Base-by-base conservation (phyloP, 345 rosid species). In the Lepidium africanum region DNA sequence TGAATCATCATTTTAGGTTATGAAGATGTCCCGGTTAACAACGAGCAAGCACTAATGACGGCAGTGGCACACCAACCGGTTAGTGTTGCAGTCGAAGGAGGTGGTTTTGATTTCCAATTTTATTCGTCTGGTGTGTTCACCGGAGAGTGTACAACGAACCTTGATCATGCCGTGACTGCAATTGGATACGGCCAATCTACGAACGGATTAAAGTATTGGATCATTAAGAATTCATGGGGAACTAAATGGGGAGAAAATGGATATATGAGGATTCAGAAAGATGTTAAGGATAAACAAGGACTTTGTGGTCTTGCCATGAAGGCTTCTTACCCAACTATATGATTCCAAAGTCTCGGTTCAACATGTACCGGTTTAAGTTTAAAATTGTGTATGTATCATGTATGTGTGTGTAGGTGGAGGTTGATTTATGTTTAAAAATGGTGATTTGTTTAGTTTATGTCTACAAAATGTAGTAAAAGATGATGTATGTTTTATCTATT, bases 151-250 rank as follows among this genome's bases (percentile, higher is more conserved):
- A 74, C 73, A 0, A 62, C 72, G 1, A 0, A 43, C 12, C 76
- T 81, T 37, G 78, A 79, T 63, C 95, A 88, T 23, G 89, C 71
- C 4, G 86, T 84, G 5, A 63, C 83, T 11, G 79, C 71, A 0
- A 72, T 86, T 10, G 95, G 95, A 39, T 88, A 84, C 40, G 86
- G 87, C 9, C 55, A 47, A 9, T 33, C 41, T 0, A 43, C 10
- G 0, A 76, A 60, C 5, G 74, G 77, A 36, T 71, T 71, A 1
- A 78, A 86, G 70, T 84, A 79, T 60, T 86, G 95, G 95, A 40
- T 79, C 60, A 70, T 77, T 8, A 88, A 83, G 55, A 88, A 88
- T 9, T 88, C 95, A 0, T 88, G 95, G 91, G 91, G 89, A 10
- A 9, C 12, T 5, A 61, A 51, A 0, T 88, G 87, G 89, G 95